A percentile compares a stretch with the other conserved stretches of the same genome.
phyloP scores from a whole-genome alignment of 1,139 yeast genomes.

The Yamadazyma sp. region DNA sequence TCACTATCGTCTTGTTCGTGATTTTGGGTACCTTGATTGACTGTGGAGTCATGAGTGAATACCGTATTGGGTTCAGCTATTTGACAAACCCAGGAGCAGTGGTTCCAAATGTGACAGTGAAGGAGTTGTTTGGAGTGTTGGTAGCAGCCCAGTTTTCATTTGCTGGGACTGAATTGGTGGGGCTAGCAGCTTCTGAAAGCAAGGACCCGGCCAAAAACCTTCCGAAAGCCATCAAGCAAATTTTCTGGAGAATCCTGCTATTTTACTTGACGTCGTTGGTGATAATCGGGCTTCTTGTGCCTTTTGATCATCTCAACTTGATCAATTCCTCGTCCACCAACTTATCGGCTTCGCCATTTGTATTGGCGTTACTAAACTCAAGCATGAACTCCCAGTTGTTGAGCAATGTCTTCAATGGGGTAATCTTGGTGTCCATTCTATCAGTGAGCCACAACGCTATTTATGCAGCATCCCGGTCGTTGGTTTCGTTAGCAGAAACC shows the following conservation, averaged over 20 bases:
- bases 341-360: slow-evolving; percentile 48
- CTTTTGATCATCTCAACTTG: slow-evolving; percentile 28
- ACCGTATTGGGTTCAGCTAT: slow-evolving; percentile 59
- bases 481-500: slow-evolving; percentile 37
- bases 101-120: slow-evolving; percentile 30
- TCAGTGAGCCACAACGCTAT: slow-evolving; percentile 46
- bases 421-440: slow-evolving; percentile 37
- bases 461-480: slow-evolving; percentile 41
- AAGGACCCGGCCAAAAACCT: slow-evolving; percentile 31
- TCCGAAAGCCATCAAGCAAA: slow-evolving; percentile 42
- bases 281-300: slow-evolving; percentile 40
- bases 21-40: slow-evolving; percentile 57
- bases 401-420: slow-evolving; percentile 42
- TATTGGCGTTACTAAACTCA: slow-evolving; percentile 52
- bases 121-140: slow-evolving; percentile 40
- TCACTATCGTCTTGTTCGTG: slow-evolving; percentile 62
- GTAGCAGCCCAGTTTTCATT: slow-evolving; percentile 42
- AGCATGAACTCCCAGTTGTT: slow-evolving; percentile 38
- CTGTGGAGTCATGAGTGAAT: slow-evolving; percentile 65
- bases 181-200: slow-evolving; percentile 43
- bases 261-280: slow-evolving; percentile 39
- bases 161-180: slow-evolving; percentile 47
- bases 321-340: slow-evolving; percentile 23
- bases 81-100: slow-evolving; percentile 61
- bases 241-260: slow-evolving; percentile 41